Conservation (phyloP, 305 asterid species). For the Solanum chacoense region DNA sequence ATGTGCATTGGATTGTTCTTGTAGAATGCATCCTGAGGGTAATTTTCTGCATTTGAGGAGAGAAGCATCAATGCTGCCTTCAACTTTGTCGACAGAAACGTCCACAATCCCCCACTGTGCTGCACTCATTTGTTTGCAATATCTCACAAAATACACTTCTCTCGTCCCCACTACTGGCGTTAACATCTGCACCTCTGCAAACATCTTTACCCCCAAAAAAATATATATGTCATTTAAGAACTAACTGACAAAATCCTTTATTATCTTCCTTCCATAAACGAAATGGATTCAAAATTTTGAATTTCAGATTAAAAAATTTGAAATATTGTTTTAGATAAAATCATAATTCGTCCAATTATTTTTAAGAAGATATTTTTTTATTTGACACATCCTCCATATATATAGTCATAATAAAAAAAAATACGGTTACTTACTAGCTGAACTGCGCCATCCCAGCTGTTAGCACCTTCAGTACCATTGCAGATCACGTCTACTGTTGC, state of each 20-base stretch:
- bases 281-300: not conserved
- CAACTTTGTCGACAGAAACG: conserved; percentile 60
- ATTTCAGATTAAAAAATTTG: not conserved
- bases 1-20: conserved; percentile 67
- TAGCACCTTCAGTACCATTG: conserved; percentile 44
- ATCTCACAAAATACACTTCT: conserved; percentile 62
- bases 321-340: not conserved
- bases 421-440: conserved; percentile 42
- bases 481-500: conserved; percentile 50
- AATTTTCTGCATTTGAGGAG: conserved; percentile 55
- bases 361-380: not conserved
- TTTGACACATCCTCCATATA: too few species aligned
- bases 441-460: conserved; percentile 46
- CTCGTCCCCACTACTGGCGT: conserved; percentile 44
- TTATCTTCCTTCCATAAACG: not conserved
- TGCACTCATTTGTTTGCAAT: conserved; percentile 43
- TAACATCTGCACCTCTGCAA: conserved; percentile 79
- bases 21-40: conserved; percentile 85
- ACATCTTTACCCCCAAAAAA: conserved; percentile 32
- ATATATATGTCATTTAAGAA: not conserved
- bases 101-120: conserved; percentile 80
- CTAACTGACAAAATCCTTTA: not conserved
- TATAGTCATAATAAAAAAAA: not conserved
- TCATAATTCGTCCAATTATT: not conserved
- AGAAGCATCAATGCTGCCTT: conserved; percentile 43